Evolutionary conservation across 108 stramenopile genomes (phyloP).

Genomic region (Thalassiosira profunda): DNA sequence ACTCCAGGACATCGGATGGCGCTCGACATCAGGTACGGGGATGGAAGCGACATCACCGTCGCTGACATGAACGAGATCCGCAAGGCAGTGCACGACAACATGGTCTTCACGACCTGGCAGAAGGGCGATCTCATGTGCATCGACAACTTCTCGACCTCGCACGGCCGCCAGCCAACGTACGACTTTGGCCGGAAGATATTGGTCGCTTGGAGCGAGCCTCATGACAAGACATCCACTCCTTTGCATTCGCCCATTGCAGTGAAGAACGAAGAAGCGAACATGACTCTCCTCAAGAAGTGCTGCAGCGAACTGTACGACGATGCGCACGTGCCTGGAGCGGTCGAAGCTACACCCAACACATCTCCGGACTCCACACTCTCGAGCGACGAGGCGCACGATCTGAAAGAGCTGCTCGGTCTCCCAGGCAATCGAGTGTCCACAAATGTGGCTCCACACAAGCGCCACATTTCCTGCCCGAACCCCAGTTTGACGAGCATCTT

Average conservation of each 20-base stretch:
- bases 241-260: slow-evolving; percentile 1
- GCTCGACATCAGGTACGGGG: slow-evolving; percentile 33
- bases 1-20: slow-evolving; percentile 42
- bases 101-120: slow-evolving; percentile 44
- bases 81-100: slow-evolving; percentile 42
- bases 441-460: no score
- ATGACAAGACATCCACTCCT: slow-evolving; percentile 16
- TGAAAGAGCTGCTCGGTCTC: no score
- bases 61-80: slow-evolving; percentile 48
- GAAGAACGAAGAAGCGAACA: background rate
- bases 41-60: slow-evolving; percentile 41
- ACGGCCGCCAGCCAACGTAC: slow-evolving; percentile 48
- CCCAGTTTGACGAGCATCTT: no score
- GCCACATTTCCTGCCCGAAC: no score
- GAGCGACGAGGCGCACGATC: background rate
- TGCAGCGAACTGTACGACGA: background rate
- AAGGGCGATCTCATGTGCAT: slow-evolving; percentile 49
- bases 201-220: slow-evolving; percentile 38
- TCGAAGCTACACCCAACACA: background rate
- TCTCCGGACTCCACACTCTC: background rate
- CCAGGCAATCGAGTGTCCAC: no score
- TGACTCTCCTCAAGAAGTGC: background rate
- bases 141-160: slow-evolving; percentile 47
- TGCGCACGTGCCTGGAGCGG: background rate
- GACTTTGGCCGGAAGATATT: slow-evolving; percentile 33